Percentiles rank a stretch among this genome's conserved stretches.
phyloP scores from a whole-genome alignment of 2,329 filamentous ascomycete species.

The Trichoderma cornu-damae region DNA sequence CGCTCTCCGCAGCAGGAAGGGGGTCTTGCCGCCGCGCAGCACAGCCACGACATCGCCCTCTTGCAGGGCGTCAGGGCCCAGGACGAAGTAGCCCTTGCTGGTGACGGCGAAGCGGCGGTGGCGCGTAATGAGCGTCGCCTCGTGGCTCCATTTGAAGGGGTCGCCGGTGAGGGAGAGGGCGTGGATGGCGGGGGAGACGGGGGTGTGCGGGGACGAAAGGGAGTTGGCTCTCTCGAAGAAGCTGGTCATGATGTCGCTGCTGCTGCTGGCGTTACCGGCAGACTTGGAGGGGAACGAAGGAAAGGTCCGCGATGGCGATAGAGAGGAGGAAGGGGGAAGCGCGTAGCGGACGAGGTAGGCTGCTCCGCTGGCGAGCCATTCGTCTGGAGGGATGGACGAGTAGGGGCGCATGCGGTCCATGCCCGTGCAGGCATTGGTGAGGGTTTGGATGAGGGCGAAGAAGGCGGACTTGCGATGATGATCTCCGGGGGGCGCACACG shows the following conservation, averaged over 20 bases:
- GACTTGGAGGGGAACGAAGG: not conserved
- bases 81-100: slow-evolving; percentile 29
- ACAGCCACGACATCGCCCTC: slow-evolving; percentile 31
- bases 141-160: slow-evolving; percentile 34
- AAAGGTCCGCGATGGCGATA: not conserved
- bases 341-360: slow-evolving; percentile 30
- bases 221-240: slow-evolving; percentile 11
- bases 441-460: slow-evolving; percentile 33
- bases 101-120: slow-evolving; percentile 33
- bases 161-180: slow-evolving; percentile 28
- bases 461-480: slow-evolving; percentile 26
- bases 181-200: slow-evolving; percentile 24
- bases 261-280: not conserved
- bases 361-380: slow-evolving; percentile 31
- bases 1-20: slow-evolving; percentile 29
- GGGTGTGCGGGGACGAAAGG: slow-evolving; percentile 3
- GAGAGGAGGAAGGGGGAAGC: not conserved
- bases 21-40: slow-evolving; percentile 32
- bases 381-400: slow-evolving; percentile 23
- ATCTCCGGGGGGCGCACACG: not conserved
- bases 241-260: not conserved
- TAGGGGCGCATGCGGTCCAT: slow-evolving; percentile 28
- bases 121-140: slow-evolving; percentile 33
- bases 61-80: slow-evolving; percentile 31
- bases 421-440: slow-evolving; percentile 32